Evolutionary conservation across 768 basidiomycete genomes (phyloP).

Genomic region (Mycena floridula): DNA sequence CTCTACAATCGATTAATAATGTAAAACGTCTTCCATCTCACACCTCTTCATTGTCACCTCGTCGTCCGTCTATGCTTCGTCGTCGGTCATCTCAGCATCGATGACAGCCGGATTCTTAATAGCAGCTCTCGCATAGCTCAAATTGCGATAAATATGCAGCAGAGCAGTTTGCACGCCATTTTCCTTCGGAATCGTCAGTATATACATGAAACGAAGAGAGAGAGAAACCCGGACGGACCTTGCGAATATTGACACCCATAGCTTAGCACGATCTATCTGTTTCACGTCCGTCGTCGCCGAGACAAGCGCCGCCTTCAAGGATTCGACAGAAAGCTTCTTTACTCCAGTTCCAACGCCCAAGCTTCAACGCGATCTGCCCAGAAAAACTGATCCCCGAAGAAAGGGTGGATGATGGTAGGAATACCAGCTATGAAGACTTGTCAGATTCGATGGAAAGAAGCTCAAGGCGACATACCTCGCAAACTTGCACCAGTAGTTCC

Average conservation of each 20-base stretch:
- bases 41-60: too few relatives aligned
- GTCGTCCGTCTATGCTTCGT: too few relatives aligned
- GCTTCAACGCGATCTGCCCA: conserved; percentile 42
- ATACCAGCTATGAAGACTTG: conserved; percentile 35
- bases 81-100: too few relatives aligned
- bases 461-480: conserved; percentile 19
- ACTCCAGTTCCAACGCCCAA: conserved; percentile 87
- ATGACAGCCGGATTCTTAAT: conserved; percentile 72
- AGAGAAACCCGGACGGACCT: too few relatives aligned
- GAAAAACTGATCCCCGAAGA: conserved; percentile 67
- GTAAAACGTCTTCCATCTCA: too few relatives aligned
- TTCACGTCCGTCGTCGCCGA: conserved; percentile 83
- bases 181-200: conserved; percentile 48
- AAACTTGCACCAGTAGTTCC: conserved; percentile 67
- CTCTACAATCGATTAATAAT: too few relatives aligned
- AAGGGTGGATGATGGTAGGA: conserved; percentile 65
- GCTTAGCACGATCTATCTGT: conserved; percentile 80
- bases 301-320: conserved; percentile 70
- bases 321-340: conserved; percentile 78
- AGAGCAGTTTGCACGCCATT: conserved; percentile 89
- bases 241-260: conserved; percentile 84
- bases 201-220: too few relatives aligned
- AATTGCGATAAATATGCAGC: conserved; percentile 91
- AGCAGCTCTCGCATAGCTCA: conserved; percentile 88
- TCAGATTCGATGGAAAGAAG: not conserved